Base-by-base conservation (phyloP, 2,329 filamentous ascomycete genomes). In the Pseudohalonectria lignicola region DNA sequence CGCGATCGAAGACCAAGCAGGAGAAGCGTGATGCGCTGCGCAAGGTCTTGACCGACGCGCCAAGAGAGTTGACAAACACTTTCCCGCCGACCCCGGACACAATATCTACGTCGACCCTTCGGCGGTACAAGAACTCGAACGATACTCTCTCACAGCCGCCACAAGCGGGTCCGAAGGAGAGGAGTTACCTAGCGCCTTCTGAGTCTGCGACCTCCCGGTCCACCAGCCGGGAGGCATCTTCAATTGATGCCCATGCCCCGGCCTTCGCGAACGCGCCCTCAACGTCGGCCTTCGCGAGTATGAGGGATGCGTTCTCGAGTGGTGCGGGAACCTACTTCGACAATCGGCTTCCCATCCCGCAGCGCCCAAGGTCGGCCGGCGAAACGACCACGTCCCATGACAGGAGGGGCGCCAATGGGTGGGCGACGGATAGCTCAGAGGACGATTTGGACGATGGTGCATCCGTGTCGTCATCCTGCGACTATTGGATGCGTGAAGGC, bases 51-150 rank as follows among this genome's bases (percentile, higher is more conserved):
- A 74, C 70, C 0, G 66, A 70, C 21, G 60, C 60, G n/a, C 49
- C 59, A 5, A 54, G 55, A 43, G 64, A 60, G 55, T 59, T 47
- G 42, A 63, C 36, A 2, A 57, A 63, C 15, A 55, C 54, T 15
- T 55, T 76, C 2, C 74, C 74, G 9, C 74, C 74, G 0, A 77
- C 74, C 0, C 74, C 74, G 0, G 73, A 77, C 45, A 77, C 74
- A 0, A 70, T 76, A 16, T 74, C 73, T 2, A 74, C 69, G 2
- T 68, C 69, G 2, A 73, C 70, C 0, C 57, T 77, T 25, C 60
- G 64, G 5, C 61, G 63, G 12, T 68, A 64, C 41, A 62, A 72
- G 43, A 63, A 61, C 34, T 74, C 71, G 0, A 62, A 66, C 38
- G 71, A 76, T 31, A 65, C 63, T 0, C 49, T 71, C 1, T 52